phyloP scores from a whole-genome alignment of 495 filamentous ascomycete species.

The Talaromyces nanjingensis region DNA sequence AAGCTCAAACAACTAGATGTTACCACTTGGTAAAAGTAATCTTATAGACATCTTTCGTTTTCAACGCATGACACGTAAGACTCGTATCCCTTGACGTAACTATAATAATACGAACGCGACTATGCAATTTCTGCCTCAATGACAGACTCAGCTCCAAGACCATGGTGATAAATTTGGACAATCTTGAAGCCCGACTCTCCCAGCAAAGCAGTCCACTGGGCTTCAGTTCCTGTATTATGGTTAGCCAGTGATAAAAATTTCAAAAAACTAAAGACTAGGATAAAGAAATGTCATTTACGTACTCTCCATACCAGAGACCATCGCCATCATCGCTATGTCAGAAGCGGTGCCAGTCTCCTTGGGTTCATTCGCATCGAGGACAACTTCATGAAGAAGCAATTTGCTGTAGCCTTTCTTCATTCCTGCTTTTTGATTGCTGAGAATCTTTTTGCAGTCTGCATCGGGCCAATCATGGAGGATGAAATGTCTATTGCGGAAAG shows the following conservation, averaged over 20 bases:
- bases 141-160: conserved; percentile 2
- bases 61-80: too few relatives aligned
- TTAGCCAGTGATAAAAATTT: background rate
- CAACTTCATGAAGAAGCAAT: conserved; percentile 46
- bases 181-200: background rate
- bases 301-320: conserved; percentile 6
- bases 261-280: background rate
- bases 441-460: conserved; percentile 31
- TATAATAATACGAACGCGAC: background rate
- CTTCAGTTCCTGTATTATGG: background rate
- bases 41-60: too few relatives aligned
- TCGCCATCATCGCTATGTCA: conserved; percentile 5
- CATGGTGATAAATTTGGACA: background rate
- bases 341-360: background rate
- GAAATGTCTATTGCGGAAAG: conserved; percentile 14
- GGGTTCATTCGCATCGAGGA: conserved; percentile 14
- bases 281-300: background rate
- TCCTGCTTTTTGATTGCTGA: conserved; percentile 37
- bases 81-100: too few relatives aligned
- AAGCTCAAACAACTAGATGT: too few relatives aligned
- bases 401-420: conserved; percentile 41
- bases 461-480: conserved; percentile 49
- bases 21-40: too few relatives aligned
- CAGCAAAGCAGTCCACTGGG: background rate
- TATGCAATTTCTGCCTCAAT: conserved; percentile 2